Base-by-base conservation (phyloP, 1,139 yeast species). In the Magnusiomyces magnusii region DNA sequence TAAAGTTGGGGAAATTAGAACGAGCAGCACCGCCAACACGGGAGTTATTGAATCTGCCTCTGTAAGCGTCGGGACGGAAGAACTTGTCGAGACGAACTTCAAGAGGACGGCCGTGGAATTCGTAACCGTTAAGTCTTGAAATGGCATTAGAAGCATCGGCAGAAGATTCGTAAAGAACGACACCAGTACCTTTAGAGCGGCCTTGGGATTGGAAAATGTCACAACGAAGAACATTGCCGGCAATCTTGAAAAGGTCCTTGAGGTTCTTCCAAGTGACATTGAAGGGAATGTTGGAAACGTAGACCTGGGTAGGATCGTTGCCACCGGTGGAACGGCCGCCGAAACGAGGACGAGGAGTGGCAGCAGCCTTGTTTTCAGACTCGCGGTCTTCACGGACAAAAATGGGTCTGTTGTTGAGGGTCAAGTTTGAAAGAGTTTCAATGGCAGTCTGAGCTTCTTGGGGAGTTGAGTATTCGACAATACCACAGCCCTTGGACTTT, bases 81-180 rank as follows among this genome's bases (percentile, higher is more conserved):
- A 62, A 69, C n/a, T 67, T 64, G 57, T 70, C 73, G 55, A 68
- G 70, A 24, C 73, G 68, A 70, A 92, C 97, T 71, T 78, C 93
- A 61, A 92, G 89, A 75, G 86, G 91, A 73, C 87, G 87, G 71
- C 92, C 96, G 74, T 88, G 87, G 80, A 90, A 84, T 71, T 88
- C 84, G 92, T 87, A 88, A 76, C 97, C 96, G 77, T 91, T 89
- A 72, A 90, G 92, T 72, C 85, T 86, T 75, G 86, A 93, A 73
- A 91, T 87, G 65, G 97, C 97, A 70, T 88, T 91, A 63, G 80
- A 78, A 62, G 98, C 98, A 68, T 95, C 90, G 72, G 86, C 92
- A 63, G 66, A 87, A 63, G 86, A 83, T 73, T 89, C 96, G 76
- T 87, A 91, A 73, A 88, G 92, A 65, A 92, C 97, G 55, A 87